A percentile compares a stretch with the other conserved stretches of the same genome.
Conservation (phyloP, 371 early-diverging fungal genomes). For the Blastocladiella emersonii region DNA sequence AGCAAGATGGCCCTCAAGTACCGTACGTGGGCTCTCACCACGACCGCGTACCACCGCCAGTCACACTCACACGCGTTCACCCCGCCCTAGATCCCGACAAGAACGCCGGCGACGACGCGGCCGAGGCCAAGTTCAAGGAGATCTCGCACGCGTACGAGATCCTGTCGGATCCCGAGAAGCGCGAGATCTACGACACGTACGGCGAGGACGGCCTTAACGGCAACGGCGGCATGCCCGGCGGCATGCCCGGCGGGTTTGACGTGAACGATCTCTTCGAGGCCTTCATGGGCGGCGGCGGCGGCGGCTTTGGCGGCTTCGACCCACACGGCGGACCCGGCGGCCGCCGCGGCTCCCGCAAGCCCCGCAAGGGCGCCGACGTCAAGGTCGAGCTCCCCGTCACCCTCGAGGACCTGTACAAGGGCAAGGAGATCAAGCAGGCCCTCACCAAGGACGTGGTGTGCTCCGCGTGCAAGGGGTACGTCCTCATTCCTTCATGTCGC, state of each 20-base stretch:
- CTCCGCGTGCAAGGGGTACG: conserved; percentile 1
- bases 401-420: conserved; percentile 75
- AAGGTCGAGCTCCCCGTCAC: conserved; percentile 58
- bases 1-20: conserved; percentile 77
- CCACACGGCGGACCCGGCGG: conserved; percentile 22
- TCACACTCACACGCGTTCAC: too few relatives aligned
- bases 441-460: conserved; percentile 15
- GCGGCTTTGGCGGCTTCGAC: conserved; percentile 10
- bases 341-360: conserved; percentile 18
- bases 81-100: conserved; percentile 61
- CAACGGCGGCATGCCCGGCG: conserved; percentile 32
- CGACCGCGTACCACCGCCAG: too few relatives aligned
- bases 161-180: conserved; percentile 72
- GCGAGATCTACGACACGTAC: conserved; percentile 70
- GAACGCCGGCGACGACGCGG: conserved; percentile 8
- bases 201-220: conserved; percentile 71
- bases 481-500: background rate
- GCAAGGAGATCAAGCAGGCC: conserved; percentile 68
- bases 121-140: background rate
- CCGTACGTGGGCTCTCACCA: conserved; percentile 18
- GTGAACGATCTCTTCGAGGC: conserved; percentile 74
- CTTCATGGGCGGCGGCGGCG: conserved; percentile 20
- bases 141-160: conserved; percentile 69
- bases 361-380: conserved; percentile 36
- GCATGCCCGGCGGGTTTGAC: conserved; percentile 15